Conservation (phyloP, 2,329 filamentous ascomycete species). For the Mycosphaerella sp. region DNA sequence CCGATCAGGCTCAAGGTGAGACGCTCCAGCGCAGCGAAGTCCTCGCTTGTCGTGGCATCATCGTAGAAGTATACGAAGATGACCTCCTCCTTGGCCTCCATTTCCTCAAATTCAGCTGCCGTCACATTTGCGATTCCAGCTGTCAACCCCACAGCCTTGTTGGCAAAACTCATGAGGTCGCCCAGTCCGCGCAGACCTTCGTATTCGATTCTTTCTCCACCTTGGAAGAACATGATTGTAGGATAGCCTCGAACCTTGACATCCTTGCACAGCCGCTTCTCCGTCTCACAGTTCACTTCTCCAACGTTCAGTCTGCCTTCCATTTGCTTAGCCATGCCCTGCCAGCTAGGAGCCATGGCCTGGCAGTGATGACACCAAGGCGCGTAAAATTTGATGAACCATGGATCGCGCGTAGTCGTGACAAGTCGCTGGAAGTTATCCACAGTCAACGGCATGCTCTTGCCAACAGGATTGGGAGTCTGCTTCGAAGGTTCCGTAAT, state of each 20-base stretch:
- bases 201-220: slow-evolving; percentile 87
- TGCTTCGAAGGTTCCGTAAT: slow-evolving; percentile 44
- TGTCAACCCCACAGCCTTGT: slow-evolving; percentile 74
- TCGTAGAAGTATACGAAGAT: slow-evolving; percentile 98
- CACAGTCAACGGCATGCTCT: slow-evolving; percentile 67
- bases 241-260: slow-evolving; percentile 73
- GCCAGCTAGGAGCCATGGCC: slow-evolving; percentile 84
- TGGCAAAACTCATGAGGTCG: slow-evolving; percentile 79
- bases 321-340: slow-evolving; percentile 85
- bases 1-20: slow-evolving; percentile 83
- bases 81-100: slow-evolving; percentile 91
- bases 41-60: slow-evolving; percentile 84
- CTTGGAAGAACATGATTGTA: slow-evolving; percentile 87
- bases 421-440: slow-evolving; percentile 83
- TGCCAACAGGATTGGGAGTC: slow-evolving; percentile 67
- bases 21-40: slow-evolving; percentile 81
- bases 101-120: slow-evolving; percentile 64
- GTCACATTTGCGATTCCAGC: slow-evolving; percentile 76
- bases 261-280: slow-evolving; percentile 87
- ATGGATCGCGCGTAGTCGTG: slow-evolving; percentile 80
- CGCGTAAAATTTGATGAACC: slow-evolving; percentile 99
- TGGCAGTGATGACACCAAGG: slow-evolving; percentile 98
- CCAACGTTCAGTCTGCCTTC: slow-evolving; percentile 83
- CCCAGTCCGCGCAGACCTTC: slow-evolving; percentile 84
- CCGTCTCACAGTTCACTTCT: slow-evolving; percentile 89